Conservation (phyloP, 2,329 filamentous ascomycete species). For the Colletotrichum falcatum region DNA sequence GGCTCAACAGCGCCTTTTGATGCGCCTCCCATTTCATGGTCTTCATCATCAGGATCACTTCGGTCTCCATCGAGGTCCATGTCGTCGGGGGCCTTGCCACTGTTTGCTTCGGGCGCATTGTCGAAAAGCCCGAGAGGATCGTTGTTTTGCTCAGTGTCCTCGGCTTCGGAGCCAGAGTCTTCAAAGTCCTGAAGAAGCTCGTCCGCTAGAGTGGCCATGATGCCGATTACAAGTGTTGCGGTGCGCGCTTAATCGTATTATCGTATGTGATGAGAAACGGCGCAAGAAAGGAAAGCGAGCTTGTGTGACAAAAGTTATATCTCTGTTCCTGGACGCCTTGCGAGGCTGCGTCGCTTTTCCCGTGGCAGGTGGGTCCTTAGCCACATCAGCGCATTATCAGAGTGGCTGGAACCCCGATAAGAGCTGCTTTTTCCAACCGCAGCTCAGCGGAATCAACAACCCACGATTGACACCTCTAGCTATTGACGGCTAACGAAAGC, state of each 20-base stretch:
- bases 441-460: conserved; percentile 6
- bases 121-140: conserved; percentile 58
- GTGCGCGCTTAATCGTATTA: background rate
- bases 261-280: background rate
- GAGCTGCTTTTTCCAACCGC: conserved; percentile 19
- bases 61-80: conserved; percentile 72
- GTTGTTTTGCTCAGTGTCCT: conserved; percentile 68
- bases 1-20: conserved; percentile 61
- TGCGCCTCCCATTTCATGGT: conserved; percentile 66
- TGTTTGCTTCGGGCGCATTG: conserved; percentile 55
- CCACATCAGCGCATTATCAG: conserved; percentile 12
- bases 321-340: conserved; percentile 15
- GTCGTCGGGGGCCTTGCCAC: conserved; percentile 54
- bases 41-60: conserved; percentile 66
- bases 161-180: conserved; percentile 83
- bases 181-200: conserved; percentile 94
- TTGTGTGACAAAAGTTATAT: conserved; percentile 3
- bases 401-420: conserved; percentile 23
- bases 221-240: conserved; percentile 33
- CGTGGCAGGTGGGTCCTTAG: background rate
- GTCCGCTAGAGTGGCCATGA: conserved; percentile 91
- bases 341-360: conserved; percentile 19
- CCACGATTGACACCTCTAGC: background rate
- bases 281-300: background rate
- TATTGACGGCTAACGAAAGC: background rate